Base-by-base conservation (phyloP, 2,329 filamentous ascomycete species). In the Fusarium ambrosium region DNA sequence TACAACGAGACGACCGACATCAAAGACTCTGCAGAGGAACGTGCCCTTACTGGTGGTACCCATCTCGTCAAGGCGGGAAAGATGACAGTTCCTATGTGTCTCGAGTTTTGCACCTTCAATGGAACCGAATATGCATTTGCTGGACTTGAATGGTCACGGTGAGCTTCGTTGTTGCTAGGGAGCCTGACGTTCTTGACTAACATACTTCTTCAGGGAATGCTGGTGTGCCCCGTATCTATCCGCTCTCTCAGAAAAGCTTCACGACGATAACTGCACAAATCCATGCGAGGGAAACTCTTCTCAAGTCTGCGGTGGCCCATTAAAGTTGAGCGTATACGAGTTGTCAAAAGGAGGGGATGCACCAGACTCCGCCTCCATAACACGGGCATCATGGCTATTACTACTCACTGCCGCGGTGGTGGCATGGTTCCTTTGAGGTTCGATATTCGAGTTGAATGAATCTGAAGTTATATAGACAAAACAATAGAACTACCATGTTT, bases 1-100 rank as follows among this genome's bases (percentile, higher is more conserved):
- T 91, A 82, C 82, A 89, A 89, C 75, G 89, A 91, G 78, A 90
- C 89, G 3, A 86, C 84, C n/a, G 82, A 82, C 43, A 77, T 88
- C 16, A 70, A 80, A 16, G 80, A 81, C 69, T 84, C 87, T 6
- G 82, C 82, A 32, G 56, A 79, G 69, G 59, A 85, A 84, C 76
- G 88, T 84, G 88, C 89, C 18, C 82, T 91, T 6, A 74, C 80
- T 22, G 85, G 82, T 55, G 86, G 86, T 56, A 78, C 77, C 56
- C 83, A 84, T 72, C 79, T 84, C 66, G 83, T 86, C 45, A 72
- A 78, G 18, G 77, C 82, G 11, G 86, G 84, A 64, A 81, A 81
- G 70, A 88, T 91, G 87, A 90, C 88, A 27, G 87, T 88, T 11
- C 80, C 83, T 20, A 76, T 80, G 68, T 92, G 89, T 77, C 83